These are phyloP conservation scores for Neurospora sp. DNA, from an alignment of 495 filamentous ascomycete species.

Conservation along the genomic window DNA sequence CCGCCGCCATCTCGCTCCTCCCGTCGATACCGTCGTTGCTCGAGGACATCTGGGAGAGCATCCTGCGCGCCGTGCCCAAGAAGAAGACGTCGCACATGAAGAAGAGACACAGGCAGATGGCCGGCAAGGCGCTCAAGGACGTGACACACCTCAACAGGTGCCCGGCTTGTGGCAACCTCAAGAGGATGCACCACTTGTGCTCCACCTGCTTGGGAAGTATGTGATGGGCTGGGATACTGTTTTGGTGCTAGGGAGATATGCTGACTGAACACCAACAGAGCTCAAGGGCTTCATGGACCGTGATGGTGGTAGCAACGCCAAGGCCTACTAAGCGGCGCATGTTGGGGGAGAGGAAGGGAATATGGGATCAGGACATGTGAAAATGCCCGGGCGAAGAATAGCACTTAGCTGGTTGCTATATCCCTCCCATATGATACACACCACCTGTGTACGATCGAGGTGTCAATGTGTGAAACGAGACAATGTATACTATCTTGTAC, in stretches of 20 bases:
- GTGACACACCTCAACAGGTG: constrained; percentile 77
- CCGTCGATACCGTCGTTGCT: constrained; percentile 45
- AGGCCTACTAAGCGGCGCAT: not conserved
- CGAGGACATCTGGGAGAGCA: constrained; percentile 78
- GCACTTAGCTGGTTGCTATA: not conserved
- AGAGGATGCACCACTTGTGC: constrained; percentile 81
- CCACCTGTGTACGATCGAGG: not conserved
- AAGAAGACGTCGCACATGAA: constrained; percentile 98
- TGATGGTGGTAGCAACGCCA: constrained; percentile 7
- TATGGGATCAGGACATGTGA: not conserved
- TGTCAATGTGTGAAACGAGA: not conserved
- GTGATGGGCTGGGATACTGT: constrained; percentile 1
- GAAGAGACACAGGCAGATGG: constrained; percentile 85
- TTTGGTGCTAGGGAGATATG: not conserved
- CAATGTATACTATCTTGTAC: not conserved
- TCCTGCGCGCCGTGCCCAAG: constrained; percentile 90
- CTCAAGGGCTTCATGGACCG: constrained; percentile 24
- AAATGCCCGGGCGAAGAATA: not conserved
- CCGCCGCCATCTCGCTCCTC: constrained; percentile 45
- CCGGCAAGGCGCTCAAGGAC: constrained; percentile 88
- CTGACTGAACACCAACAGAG: constrained; percentile 19
- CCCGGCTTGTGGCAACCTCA: constrained; percentile 74
- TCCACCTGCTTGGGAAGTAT: constrained; percentile 53
- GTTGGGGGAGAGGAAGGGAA: not conserved
- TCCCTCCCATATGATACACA: not conserved